A percentile compares a stretch with the other conserved stretches of the same genome.
Conservation (phyloP, 371 early-diverging fungal genomes). For the Cokeromyces recurvatus region DNA sequence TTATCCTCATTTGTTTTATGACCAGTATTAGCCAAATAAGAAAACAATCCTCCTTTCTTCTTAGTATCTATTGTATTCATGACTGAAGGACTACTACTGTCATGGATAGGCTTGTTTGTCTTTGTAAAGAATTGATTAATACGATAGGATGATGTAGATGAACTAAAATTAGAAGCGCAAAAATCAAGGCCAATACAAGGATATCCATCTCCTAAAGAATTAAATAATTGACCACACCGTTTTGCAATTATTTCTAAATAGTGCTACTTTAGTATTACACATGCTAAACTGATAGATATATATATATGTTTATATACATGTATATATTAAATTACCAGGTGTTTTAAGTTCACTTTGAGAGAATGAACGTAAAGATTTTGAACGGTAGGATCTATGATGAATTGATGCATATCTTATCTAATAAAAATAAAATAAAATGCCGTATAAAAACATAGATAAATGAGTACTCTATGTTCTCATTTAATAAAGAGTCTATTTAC, state of each 20-base stretch:
- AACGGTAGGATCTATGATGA: conserved; percentile 2
- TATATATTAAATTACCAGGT: conserved; percentile 3
- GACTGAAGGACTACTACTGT: no score
- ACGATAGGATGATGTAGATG: conserved; percentile 16
- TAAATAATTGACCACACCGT: conserved; percentile 17
- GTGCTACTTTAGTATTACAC: no score
- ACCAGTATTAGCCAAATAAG: no score
- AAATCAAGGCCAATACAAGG: conserved; percentile 38
- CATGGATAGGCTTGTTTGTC: neutral
- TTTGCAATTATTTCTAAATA: neutral
- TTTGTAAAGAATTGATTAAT: conserved; percentile 33
- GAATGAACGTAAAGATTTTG: conserved; percentile 21
- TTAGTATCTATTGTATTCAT: no score
- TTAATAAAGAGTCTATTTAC: conserved; percentile 11
- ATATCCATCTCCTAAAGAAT: conserved; percentile 19
- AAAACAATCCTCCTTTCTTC: no score
- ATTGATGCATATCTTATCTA: neutral
- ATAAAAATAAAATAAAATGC: neutral
- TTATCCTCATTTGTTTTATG: no score
- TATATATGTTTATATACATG: neutral
- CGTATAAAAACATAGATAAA: no score
- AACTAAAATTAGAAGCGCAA: conserved; percentile 21
- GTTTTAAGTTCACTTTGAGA: conserved; percentile 13
- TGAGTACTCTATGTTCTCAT: no score
- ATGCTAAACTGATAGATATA: no score